A percentile compares a stretch with the other conserved stretches of the same genome.
Conservation (phyloP, 23 red algal genomes). For the Gracilaria vermiculophylla region DNA sequence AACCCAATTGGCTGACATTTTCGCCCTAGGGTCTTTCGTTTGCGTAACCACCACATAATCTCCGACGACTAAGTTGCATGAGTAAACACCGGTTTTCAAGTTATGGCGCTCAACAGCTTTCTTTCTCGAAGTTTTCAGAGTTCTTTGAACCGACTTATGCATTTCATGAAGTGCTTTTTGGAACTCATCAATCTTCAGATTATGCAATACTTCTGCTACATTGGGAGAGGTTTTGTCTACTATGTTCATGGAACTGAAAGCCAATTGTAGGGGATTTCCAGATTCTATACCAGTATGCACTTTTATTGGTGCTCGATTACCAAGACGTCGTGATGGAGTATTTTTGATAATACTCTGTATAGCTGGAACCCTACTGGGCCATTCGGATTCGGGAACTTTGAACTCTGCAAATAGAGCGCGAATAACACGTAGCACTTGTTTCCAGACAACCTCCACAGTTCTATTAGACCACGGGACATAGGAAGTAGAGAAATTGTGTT, state of each 20-base stretch:
- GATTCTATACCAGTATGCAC: background rate
- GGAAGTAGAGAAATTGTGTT: conserved; percentile 16
- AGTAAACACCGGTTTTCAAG: too few relatives aligned
- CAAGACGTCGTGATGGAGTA: background rate
- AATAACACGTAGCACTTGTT: background rate
- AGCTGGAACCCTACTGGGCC: background rate
- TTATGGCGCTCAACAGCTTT: too few relatives aligned
- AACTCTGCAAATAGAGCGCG: conserved; percentile 21
- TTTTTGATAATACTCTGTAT: conserved; percentile 9
- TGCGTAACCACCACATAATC: background rate
- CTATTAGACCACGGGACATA: background rate
- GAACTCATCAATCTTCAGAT: background rate
- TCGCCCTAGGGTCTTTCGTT: background rate
- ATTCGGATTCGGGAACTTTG: background rate
- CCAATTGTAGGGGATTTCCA: background rate
- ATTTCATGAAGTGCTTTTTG: background rate
- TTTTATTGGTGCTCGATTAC: background rate
- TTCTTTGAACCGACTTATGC: background rate
- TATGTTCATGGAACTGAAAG: background rate
- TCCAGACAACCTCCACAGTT: background rate
- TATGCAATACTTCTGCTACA: background rate
- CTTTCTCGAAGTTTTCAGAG: background rate
- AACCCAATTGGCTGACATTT: background rate
- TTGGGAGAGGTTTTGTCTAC: background rate
- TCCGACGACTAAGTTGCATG: background rate